Evolutionary conservation across 495 filamentous ascomycete species (phyloP).

Genomic region (Pyrenopolyporus hunteri): DNA sequence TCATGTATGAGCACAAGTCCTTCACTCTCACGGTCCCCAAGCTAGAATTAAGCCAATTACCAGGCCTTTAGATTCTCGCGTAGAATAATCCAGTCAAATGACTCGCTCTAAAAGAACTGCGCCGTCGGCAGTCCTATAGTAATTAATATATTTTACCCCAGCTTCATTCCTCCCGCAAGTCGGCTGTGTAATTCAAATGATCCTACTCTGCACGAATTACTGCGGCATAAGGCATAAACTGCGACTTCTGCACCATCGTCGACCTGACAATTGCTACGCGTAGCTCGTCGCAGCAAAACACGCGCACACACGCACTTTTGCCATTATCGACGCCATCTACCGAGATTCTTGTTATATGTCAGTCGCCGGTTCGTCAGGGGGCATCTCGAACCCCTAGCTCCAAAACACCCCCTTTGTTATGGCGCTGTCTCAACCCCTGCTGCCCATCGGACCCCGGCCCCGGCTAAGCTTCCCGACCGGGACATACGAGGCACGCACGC

Average conservation of each 20-base stretch:
- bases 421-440: conserved; percentile 41
- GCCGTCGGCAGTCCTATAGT: neutral
- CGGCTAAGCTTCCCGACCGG: conserved; percentile 25
- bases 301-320: neutral
- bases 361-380: conserved; percentile 23
- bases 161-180: neutral
- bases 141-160: neutral
- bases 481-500: conserved; percentile 24
- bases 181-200: neutral
- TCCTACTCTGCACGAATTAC: too few relatives aligned
- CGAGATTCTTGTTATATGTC: conserved; percentile 16
- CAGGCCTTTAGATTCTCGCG: neutral
- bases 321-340: neutral
- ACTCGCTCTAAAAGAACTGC: neutral
- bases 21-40: too few relatives aligned
- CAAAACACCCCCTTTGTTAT: conserved; percentile 45
- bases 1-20: neutral
- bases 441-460: conserved; percentile 17
- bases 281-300: neutral
- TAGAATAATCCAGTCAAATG: neutral
- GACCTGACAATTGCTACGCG: too few relatives aligned
- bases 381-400: conserved; percentile 19
- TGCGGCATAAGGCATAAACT: too few relatives aligned
- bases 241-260: neutral
- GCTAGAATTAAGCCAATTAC: too few relatives aligned